Evolutionary conservation across 2,329 filamentous ascomycete species (phyloP), one percentile per base, ranked within the genome.

Genomic region (Incumbomyces delicatus): DNA sequence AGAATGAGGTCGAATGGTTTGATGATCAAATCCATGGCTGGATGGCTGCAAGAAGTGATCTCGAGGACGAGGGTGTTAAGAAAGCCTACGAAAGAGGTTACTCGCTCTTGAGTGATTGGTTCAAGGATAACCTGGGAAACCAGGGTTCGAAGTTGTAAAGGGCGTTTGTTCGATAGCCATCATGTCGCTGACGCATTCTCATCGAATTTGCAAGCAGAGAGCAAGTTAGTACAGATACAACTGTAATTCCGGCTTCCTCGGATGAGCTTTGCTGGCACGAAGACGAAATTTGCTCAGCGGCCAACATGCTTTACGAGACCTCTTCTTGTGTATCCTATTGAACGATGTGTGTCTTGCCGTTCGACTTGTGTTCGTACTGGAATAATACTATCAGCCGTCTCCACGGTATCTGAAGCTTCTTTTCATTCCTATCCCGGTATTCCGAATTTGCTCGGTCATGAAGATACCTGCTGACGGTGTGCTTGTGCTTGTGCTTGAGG

Each of bases 71-170:
- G 50, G 31, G 20, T 38, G 64, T 66, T 33, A 59, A 58, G 39
- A 66, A 66, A 54, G 66, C 67, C 48, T 70, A 70, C 46, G 66
- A 70, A 60, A 59, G 64, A 17, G 67, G 66, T 6, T 70, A 70
- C 46, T 29, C 17, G 8, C 13, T 45, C 4, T 18, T 45, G 18
- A 37, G 18, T 22, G 38, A 37, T 16, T 45, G 42, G 42, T 45
- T 45, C 31, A 22, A 17, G 6, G 42, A 45, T 12, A 36, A 45
- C 22, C 34, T 45, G 20, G 33, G 33, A n/a, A 12, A 17, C 12
- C 33, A 35, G 33, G 22, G 22, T 4, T 35, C 33, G 33, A 35
- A 35, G 11, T 17, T 35, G 11, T 35, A 17, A 35, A 17, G 4
- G 16, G 33, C 4, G 6, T 8, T 8, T 4, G 22, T 8, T 27